Conservation (phyloP, 352 stramenopile species). For the Phytophthora fragariae region DNA sequence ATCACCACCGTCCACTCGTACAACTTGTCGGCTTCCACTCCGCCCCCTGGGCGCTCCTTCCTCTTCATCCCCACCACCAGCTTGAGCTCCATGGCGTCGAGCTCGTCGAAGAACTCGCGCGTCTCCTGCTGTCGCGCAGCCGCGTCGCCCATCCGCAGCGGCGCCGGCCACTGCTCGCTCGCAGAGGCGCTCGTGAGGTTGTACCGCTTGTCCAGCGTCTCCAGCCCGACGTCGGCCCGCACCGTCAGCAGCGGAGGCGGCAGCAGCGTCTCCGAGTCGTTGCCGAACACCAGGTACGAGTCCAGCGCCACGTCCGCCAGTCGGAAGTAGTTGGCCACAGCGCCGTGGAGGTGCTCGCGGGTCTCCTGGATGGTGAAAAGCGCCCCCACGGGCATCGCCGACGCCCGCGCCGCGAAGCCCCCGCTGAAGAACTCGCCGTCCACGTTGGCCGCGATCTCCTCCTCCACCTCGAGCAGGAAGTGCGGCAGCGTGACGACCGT, state of each 20-base stretch:
- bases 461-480: conserved; percentile 71
- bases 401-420: conserved; percentile 60
- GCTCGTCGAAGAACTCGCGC: conserved; percentile 66
- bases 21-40: conserved; percentile 28
- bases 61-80: conserved; percentile 60
- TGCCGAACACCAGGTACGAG: conserved; percentile 51
- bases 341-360: conserved; percentile 70
- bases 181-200: conserved; percentile 49
- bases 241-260: conserved; percentile 62
- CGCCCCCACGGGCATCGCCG: conserved; percentile 64
- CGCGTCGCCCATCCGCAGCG: conserved; percentile 42
- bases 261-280: conserved; percentile 27
- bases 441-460: conserved; percentile 71
- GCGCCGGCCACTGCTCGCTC: conserved; percentile 56
- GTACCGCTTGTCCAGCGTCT: conserved; percentile 46
- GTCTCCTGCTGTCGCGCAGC: conserved; percentile 42
- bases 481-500: conserved; percentile 61
- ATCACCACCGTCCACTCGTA: conserved; percentile 73
- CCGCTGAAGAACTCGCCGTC: conserved; percentile 68
- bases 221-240: conserved; percentile 38
- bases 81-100: conserved; percentile 71
- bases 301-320: conserved; percentile 66
- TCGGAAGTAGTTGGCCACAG: conserved; percentile 66
- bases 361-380: conserved; percentile 82
- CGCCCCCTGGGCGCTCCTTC: conserved; percentile 25